A percentile compares a stretch with the other conserved stretches of the same genome.
Evolutionary conservation across 1,139 yeast genomes (phyloP).

Genomic region (Candida pseudoviswanathii): DNA sequence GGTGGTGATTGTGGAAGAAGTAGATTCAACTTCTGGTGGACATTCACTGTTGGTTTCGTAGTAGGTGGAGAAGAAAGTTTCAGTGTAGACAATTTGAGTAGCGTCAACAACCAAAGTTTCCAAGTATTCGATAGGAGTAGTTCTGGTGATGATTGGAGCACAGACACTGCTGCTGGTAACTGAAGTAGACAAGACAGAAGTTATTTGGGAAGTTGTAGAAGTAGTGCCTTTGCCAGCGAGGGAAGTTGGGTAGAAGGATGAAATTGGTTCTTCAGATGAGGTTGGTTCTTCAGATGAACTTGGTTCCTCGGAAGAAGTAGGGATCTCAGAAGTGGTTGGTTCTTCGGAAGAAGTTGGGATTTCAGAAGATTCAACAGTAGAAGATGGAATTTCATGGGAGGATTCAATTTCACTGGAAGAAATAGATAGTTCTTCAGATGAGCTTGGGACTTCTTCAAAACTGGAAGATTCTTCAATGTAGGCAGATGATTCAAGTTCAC

Average conservation of each 20-base stretch:
- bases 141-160: conserved; percentile 1
- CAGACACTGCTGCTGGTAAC: neutral
- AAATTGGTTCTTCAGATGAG: neutral
- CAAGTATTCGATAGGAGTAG: neutral
- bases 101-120: conserved; percentile 4
- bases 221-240: conserved; percentile 2
- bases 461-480: conserved; percentile 1
- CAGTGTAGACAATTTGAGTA: neutral
- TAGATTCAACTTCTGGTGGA: conserved; percentile 1
- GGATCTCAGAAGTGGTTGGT: neutral
- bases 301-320: neutral
- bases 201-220: conserved; percentile 2
- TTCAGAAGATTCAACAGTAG: neutral
- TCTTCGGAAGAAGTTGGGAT: neutral
- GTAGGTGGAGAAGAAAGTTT: conserved; percentile 1
- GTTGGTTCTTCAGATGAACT: neutral
- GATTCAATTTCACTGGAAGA: neutral
- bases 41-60: conserved; percentile 1
- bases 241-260: neutral
- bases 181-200: conserved; percentile 4
- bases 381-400: neutral
- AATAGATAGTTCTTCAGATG: neutral
- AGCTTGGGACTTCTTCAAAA: neutral
- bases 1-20: neutral
- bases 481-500: neutral